Evolutionary conservation across 2,329 filamentous ascomycete genomes (phyloP).

Genomic region (Colletotrichum cordylinicola): DNA sequence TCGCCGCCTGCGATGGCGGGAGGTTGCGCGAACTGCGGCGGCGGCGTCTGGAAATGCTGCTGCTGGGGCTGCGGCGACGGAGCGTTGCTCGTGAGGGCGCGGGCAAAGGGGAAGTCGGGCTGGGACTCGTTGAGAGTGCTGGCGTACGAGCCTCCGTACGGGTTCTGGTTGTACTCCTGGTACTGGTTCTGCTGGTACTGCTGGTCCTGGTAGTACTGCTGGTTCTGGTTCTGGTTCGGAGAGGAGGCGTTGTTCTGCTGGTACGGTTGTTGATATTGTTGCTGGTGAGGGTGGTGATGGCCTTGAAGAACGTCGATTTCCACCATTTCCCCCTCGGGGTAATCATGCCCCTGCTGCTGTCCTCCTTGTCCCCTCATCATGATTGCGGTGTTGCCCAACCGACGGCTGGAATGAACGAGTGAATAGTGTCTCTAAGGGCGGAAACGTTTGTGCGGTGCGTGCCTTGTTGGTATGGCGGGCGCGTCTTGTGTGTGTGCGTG

Average conservation of each 20-base stretch:
- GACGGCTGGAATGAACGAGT: constrained; percentile 19
- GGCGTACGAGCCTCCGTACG: background rate
- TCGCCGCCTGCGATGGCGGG: constrained; percentile 4
- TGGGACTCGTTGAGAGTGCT: background rate
- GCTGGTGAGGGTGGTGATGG: constrained; percentile 18
- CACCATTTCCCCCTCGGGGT: constrained; percentile 36
- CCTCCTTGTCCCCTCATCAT: constrained; percentile 26
- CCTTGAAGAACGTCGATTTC: constrained; percentile 37
- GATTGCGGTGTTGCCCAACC: constrained; percentile 17
- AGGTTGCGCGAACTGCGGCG: background rate
- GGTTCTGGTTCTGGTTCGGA: constrained; percentile 8
- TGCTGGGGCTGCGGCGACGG: constrained; percentile 10
- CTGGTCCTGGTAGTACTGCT: constrained; percentile 32
- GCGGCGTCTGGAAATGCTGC: constrained; percentile 2
- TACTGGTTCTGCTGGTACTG: constrained; percentile 10
- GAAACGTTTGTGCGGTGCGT: background rate
- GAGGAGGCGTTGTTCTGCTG: constrained; percentile 26
- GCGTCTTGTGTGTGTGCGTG: background rate
- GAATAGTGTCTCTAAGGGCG: constrained; percentile 13
- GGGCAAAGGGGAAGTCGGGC: constrained; percentile 1
- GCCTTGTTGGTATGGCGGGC: background rate
- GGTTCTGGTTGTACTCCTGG: background rate
- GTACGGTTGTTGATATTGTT: constrained; percentile 17
- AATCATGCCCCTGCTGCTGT: constrained; percentile 27
- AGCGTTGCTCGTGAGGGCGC: constrained; percentile 14